Base-by-base conservation (phyloP, 352 stramenopile species). In the Hyaloperonospora arabidopsidis region DNA sequence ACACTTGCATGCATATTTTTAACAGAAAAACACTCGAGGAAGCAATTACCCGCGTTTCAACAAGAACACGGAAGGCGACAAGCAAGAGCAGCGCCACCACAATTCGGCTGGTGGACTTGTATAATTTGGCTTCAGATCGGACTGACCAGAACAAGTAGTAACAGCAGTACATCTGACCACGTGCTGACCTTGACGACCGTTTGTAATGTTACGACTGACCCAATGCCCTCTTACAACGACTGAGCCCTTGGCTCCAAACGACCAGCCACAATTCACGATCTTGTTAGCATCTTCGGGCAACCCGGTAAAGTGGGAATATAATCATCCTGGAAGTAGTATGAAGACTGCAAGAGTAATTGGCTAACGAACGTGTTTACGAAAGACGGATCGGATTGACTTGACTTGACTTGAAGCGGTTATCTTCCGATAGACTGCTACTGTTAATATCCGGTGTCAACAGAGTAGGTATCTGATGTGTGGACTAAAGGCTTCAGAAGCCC, bases 41-140 rank as follows among this genome's bases (percentile, higher is more conserved):
- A 61, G 13, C 17, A 22, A 48, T 17, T 22, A 8, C 13, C 35
- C 49, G 17, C 29, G 48, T 45, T 68, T 29, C 25, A 29, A 68
- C 39, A 45, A 55, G 35, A 54, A 59, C 39, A 64, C 61, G 60
- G 47, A 68, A 15, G 68, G 54, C 48, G 49, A 51, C 10, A 57
- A 40, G 21, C 29, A 29, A 23, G 43, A 23, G 13, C 34, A 35
- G 5, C 50, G 44, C 14, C 28, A 65, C 45, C 19, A 28, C 17
- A 34, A 62, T 15, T 52, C 36, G 13, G 40, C 45, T 38, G 64
- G 64, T 13, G 64, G 64, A 19, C 45, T 72, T 2, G 64, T 72
- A 39, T 72, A 53, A 68, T 55, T 52, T 54, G 38, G 28, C 18
- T 28, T 18, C 49, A 57, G 55, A 4, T 7, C 19, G 0, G 32